Evolutionary conservation across 495 filamentous ascomycete species (phyloP), one percentile per base, ranked within the genome.

Genomic region (Penicillium tannophilum): DNA sequence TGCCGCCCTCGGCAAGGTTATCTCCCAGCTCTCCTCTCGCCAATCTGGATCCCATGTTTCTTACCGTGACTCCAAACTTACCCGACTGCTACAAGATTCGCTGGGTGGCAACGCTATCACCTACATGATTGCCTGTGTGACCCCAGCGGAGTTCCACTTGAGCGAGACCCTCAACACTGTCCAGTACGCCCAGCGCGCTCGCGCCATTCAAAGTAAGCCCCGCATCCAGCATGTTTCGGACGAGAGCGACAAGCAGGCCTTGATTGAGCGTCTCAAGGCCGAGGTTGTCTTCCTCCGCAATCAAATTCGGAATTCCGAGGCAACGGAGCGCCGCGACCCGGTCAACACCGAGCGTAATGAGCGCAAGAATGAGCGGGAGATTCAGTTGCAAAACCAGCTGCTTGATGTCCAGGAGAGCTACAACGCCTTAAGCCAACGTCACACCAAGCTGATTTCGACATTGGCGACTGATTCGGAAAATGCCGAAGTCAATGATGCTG

Each of bases 121-220:
- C 1, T 99, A 98, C 74, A 97, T 99, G 94, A 93, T 99, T 77
- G 94, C 94, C 30, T 99, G 94, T 75, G 93, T 99, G 24, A 98
- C 91, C 6, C 94, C 93, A 6, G 92, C 92, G 14, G 93, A 96
- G 66, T 99, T 98, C 70, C 93, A 99, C 72, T 79, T 98, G 17
- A 98, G 93, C 75, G 94, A 99, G 75, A 98, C 94, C 1, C 79
- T 99, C 42, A 99, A 99, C 71, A 99, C 94, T 0, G 89, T 99
- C 23, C 75, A 96, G 71, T 99, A 99, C 75, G 94, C 94, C 26
- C 94, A 97, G 77, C 87, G 94, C 58, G 95, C 94, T 56, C 86
- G 94, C 68, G 91, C 91, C 0, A 99, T 99, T 58, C 94, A 99
- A 76, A 97, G 91, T 79, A 97, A 97, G 67, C 94, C 94, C 10